These are phyloP conservation scores for Aspergillus neotritici DNA, from an alignment of 2,329 filamentous ascomycete genomes.

Conservation along the genomic window DNA sequence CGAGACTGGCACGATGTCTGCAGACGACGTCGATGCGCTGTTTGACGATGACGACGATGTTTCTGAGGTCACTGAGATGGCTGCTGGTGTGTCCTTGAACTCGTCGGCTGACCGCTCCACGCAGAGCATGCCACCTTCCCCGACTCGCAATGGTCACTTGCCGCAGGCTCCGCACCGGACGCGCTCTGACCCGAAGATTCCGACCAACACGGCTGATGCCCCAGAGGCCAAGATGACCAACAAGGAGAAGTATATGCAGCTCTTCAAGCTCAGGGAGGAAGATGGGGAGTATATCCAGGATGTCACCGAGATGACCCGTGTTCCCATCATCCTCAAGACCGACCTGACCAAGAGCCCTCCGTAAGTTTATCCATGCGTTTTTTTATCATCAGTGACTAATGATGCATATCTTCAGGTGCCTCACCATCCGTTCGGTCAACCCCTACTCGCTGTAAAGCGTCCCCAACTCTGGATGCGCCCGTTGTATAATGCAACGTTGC, in stretches of 20 bases:
- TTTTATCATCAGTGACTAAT: slow-evolving; percentile 17
- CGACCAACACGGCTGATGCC: slow-evolving; percentile 59
- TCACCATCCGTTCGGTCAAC: slow-evolving; percentile 49
- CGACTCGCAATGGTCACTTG: slow-evolving; percentile 65
- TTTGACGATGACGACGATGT: slow-evolving; percentile 89
- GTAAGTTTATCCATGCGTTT: slow-evolving; percentile 58
- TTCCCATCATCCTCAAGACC: slow-evolving; percentile 97
- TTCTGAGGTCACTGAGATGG: slow-evolving; percentile 82
- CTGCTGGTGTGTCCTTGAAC: slow-evolving; percentile 81
- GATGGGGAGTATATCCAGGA: slow-evolving; percentile 96
- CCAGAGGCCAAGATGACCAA: slow-evolving; percentile 76
- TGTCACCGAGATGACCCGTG: slow-evolving; percentile 92
- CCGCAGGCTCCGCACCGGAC: slow-evolving; percentile 73
- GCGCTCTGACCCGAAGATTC: slow-evolving; percentile 88
- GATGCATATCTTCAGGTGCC: slow-evolving; percentile 30
- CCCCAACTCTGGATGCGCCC: background rate
- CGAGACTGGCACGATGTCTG: slow-evolving; percentile 88
- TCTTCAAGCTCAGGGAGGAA: slow-evolving; percentile 86
- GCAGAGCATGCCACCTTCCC: slow-evolving; percentile 91
- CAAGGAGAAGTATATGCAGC: slow-evolving; percentile 92
- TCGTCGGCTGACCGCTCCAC: slow-evolving; percentile 71
- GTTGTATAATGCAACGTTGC: slow-evolving; percentile 10
- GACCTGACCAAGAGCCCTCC: slow-evolving; percentile 98
- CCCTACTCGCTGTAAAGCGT: slow-evolving; percentile 43
- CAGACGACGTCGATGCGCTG: slow-evolving; percentile 87